phyloP scores from a whole-genome alignment of 306 rosid species.

The Glycine soja region DNA sequence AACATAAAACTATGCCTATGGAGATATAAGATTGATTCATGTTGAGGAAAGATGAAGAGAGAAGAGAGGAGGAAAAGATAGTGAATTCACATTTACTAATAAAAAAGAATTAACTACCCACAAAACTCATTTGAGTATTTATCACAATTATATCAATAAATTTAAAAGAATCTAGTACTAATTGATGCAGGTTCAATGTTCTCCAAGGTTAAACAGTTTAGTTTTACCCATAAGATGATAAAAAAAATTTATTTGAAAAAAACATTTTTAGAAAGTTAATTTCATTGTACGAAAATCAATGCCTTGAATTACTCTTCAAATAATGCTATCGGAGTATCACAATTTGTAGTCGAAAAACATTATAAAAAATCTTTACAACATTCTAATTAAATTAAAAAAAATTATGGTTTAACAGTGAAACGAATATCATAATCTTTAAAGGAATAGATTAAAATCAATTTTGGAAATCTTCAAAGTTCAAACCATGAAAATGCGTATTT shows the following conservation, averaged over 20 bases:
- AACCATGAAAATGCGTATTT: neutral
- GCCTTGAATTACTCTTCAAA: neutral
- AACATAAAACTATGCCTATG: too few relatives aligned
- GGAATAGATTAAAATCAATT: neutral
- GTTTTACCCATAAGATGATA: neutral
- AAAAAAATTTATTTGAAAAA: neutral
- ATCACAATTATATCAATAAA: too few relatives aligned
- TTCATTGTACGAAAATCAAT: neutral
- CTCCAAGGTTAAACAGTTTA: neutral
- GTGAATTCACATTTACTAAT: too few relatives aligned
- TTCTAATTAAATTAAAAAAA: neutral
- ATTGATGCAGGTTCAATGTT: neutral
- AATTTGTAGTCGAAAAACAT: too few relatives aligned
- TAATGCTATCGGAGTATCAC: neutral
- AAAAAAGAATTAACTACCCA: too few relatives aligned
- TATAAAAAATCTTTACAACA: neutral
- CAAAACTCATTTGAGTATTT: too few relatives aligned
- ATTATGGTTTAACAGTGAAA: neutral
- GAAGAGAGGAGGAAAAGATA: too few relatives aligned
- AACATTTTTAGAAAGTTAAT: neutral
- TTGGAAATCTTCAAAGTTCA: neutral
- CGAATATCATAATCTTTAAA: neutral
- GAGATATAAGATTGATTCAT: too few relatives aligned
- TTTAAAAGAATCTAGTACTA: neutral
- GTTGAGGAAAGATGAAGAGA: too few relatives aligned